Evolutionary conservation across 208 protist species (phyloP).

Genomic region (Leishmania turanica): DNA sequence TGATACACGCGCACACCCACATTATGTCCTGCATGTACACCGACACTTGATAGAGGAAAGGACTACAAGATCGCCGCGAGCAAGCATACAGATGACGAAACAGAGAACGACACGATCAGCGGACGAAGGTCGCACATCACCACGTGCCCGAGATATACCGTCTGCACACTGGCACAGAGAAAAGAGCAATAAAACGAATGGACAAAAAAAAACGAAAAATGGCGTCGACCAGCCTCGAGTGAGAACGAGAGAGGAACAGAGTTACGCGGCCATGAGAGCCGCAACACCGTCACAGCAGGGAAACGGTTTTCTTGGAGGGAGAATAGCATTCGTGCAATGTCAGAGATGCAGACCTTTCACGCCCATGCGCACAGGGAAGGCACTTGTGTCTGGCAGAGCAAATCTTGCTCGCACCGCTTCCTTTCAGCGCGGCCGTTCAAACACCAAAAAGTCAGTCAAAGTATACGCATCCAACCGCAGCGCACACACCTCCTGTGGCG

Average conservation of each 20-base stretch:
- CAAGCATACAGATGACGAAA: too few relatives aligned
- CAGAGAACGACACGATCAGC: too few relatives aligned
- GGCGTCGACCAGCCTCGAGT: background rate
- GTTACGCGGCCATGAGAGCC: background rate
- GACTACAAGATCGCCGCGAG: background rate
- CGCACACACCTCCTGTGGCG: background rate
- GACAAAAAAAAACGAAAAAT: too few relatives aligned
- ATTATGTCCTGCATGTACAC: background rate
- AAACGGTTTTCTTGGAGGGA: too few relatives aligned
- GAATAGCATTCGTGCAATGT: background rate
- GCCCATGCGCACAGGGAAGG: background rate
- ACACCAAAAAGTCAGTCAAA: too few relatives aligned
- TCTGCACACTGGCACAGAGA: background rate
- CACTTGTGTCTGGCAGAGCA: background rate
- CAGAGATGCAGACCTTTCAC: background rate
- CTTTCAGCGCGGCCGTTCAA: too few relatives aligned
- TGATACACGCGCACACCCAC: background rate
- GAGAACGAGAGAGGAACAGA: too few relatives aligned
- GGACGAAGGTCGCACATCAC: too few relatives aligned
- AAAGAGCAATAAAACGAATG: background rate
- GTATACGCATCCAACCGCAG: background rate
- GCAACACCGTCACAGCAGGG: background rate
- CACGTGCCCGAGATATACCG: too few relatives aligned
- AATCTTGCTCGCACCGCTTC: too few relatives aligned
- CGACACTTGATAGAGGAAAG: background rate